Evolutionary conservation across 1,284 basidiomycete genomes (phyloP).

Genomic region (Coriolopsis trogii): DNA sequence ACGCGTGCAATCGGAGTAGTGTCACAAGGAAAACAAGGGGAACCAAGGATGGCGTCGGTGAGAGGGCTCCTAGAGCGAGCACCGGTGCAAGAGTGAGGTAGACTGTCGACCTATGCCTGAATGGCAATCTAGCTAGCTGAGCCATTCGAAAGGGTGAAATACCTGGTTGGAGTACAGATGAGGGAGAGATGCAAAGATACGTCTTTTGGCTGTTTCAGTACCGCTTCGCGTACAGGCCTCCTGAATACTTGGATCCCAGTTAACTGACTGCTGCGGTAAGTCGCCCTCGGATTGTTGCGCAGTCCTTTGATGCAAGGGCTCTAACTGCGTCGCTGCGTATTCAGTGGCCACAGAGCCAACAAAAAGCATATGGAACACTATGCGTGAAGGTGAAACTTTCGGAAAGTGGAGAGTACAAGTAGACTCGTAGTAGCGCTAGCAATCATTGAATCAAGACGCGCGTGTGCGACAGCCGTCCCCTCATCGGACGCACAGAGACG

Average conservation of each 20-base stretch:
- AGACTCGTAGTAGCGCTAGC: too few species aligned
- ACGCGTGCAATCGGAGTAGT: constrained; percentile 51
- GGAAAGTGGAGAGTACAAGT: too few species aligned
- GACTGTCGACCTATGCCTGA: constrained; percentile 24
- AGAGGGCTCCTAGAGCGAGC: constrained; percentile 49
- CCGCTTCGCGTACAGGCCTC: neutral
- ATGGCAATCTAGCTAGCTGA: constrained; percentile 5
- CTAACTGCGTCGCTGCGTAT: too few species aligned
- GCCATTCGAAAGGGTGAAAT: neutral
- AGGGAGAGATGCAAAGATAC: neutral
- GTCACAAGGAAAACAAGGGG: constrained; percentile 53
- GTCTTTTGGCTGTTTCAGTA: neutral
- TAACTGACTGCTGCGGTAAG: neutral
- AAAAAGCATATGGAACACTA: too few species aligned
- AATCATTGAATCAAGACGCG: too few species aligned
- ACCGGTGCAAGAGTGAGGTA: constrained; percentile 41
- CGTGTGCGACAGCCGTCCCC: too few species aligned
- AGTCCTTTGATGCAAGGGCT: too few species aligned
- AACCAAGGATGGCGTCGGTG: constrained; percentile 51
- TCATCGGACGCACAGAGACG: too few species aligned
- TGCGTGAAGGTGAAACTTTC: too few species aligned
- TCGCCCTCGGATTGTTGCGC: too few species aligned
- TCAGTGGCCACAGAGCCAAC: too few species aligned
- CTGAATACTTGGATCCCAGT: too few species aligned
- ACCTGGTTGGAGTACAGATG: neutral